Conservation (phyloP, 768 basidiomycete species). For the Naematelia encephala region DNA sequence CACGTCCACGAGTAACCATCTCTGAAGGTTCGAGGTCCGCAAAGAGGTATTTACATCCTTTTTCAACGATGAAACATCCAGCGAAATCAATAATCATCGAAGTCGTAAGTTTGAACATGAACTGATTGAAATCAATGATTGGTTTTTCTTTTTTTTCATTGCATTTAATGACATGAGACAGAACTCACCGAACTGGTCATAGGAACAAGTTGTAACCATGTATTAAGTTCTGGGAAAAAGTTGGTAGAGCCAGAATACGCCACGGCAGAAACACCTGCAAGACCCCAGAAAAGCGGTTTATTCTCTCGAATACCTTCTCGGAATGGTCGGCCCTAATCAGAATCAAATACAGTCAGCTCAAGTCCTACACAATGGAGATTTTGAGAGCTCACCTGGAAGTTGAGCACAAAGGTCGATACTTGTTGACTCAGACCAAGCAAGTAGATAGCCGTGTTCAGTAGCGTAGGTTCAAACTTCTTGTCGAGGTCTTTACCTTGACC, state of each 20-base stretch:
- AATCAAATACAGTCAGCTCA: not conserved
- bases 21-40: conserved; percentile 80
- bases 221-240: conserved; percentile 88
- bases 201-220: conserved; percentile 95
- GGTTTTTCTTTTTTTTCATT: too few relatives aligned
- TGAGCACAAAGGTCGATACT: conserved; percentile 97
- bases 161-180: too few relatives aligned
- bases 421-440: conserved; percentile 93
- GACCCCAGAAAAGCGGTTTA: conserved; percentile 84
- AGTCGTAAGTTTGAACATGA: conserved; percentile 71
- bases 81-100: conserved; percentile 85
- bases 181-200: conserved; percentile 70
- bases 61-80: conserved; percentile 82
- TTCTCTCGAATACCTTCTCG: conserved; percentile 97
- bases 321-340: conserved; percentile 83
- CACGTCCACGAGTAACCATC: conserved; percentile 78
- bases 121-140: conserved; percentile 55
- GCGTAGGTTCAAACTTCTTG: conserved; percentile 90
- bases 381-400: conserved; percentile 68
- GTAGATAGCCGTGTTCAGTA: conserved; percentile 96
- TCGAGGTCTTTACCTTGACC: conserved; percentile 84
- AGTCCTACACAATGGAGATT: not conserved
- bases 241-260: conserved; percentile 93
- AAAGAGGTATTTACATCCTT: conserved; percentile 76
- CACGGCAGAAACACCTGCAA: conserved; percentile 81